Percentiles rank a stretch among this genome's conserved stretches.
Evolutionary conservation across 176 grass and related monocot genomes (phyloP).

Genomic region (Musa troglodytarum): DNA sequence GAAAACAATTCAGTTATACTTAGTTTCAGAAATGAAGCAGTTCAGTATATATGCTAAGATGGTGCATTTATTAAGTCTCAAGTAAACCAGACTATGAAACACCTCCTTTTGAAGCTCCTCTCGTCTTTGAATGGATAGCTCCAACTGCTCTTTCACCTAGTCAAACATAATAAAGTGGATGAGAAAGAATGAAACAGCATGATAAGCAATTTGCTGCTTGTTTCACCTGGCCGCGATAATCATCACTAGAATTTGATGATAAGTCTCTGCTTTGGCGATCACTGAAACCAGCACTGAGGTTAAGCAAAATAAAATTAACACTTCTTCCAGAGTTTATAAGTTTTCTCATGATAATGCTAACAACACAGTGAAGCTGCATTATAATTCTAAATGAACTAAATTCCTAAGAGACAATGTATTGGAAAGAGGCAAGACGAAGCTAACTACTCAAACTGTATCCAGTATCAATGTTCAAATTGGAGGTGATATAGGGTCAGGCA

Average conservation of each 20-base stretch:
- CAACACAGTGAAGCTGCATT: neutral
- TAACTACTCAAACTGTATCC: neutral
- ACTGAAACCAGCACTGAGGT: neutral
- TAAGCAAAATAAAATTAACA: neutral
- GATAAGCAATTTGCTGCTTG: neutral
- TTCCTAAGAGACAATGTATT: too few relatives aligned
- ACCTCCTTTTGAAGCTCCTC: constrained; percentile 74
- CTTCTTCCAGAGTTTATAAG: neutral
- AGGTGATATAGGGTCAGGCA: too few relatives aligned
- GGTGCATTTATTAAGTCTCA: constrained; percentile 8
- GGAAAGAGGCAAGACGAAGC: too few relatives aligned
- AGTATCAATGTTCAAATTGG: neutral
- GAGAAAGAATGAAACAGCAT: neutral
- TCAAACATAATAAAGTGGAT: constrained; percentile 12
- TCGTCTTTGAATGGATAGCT: constrained; percentile 39
- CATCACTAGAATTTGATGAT: constrained; percentile 19
- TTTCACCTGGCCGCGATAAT: constrained; percentile 3
- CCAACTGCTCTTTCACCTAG: constrained; percentile 57
- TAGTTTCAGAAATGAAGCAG: neutral
- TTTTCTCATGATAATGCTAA: neutral
- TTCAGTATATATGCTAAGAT: constrained; percentile 6
- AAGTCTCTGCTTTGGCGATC: constrained; percentile 10
- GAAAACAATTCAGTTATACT: neutral
- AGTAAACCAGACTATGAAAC: constrained; percentile 9
- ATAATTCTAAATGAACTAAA: too few relatives aligned